Percentiles rank a stretch among this genome's conserved stretches.
phyloP scores from a whole-genome alignment of 2,329 filamentous ascomycete species.

The Podosphaera leucotricha region DNA sequence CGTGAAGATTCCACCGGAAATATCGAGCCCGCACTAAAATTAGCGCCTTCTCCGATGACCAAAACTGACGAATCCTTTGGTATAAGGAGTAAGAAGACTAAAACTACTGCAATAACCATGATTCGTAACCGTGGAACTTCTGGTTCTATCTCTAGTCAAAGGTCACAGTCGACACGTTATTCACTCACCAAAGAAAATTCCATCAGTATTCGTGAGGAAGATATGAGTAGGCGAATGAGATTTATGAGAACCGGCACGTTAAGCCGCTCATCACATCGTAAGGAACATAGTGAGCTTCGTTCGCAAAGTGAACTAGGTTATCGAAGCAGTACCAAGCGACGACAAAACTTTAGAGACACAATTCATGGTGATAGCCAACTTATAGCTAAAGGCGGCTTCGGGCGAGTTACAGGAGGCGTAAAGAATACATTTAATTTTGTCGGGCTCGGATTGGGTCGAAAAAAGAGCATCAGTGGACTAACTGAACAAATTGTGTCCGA shows the following conservation, averaged over 20 bases:
- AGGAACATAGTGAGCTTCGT: background rate
- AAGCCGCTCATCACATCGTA: background rate
- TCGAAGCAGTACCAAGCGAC: background rate
- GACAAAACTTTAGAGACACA: conserved; percentile 1
- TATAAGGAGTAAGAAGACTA: background rate
- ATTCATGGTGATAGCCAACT: background rate
- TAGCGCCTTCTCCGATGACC: background rate
- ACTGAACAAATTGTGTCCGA: conserved; percentile 10
- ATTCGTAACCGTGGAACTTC: background rate
- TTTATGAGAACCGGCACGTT: background rate
- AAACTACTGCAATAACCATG: background rate
- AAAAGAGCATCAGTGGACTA: conserved; percentile 15
- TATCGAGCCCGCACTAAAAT: background rate
- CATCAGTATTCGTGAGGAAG: background rate
- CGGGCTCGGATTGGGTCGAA: conserved; percentile 10
- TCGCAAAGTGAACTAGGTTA: background rate
- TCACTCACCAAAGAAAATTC: background rate
- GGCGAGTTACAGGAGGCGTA: conserved; percentile 14
- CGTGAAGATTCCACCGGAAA: background rate
- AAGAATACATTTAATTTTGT: conserved; percentile 14
- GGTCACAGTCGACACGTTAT: background rate
- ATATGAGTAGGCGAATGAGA: background rate
- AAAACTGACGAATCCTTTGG: background rate
- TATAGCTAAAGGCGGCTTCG: conserved; percentile 4
- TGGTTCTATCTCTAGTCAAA: background rate